phyloP scores from a whole-genome alignment of 1,139 yeast species.

The Yarrowia galli region DNA sequence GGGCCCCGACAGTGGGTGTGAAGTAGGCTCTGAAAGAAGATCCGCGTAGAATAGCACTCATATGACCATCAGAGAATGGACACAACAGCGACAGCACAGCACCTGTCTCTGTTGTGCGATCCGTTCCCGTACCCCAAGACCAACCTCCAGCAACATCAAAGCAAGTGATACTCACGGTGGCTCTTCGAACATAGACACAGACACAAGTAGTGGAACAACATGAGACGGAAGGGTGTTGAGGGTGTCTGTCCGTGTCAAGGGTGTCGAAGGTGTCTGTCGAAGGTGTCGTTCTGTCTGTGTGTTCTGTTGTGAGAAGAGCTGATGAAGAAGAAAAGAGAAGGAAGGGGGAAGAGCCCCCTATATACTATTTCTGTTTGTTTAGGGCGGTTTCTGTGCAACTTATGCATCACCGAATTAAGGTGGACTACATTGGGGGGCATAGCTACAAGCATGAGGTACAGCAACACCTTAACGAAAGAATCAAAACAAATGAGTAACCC shows the following conservation, averaged over 20 bases:
- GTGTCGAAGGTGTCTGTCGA: too few relatives aligned
- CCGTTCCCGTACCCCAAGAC: background rate
- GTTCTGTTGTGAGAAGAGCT: background rate
- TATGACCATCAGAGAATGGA: background rate
- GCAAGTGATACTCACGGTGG: background rate
- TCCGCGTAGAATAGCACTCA: too few relatives aligned
- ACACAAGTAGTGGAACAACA: background rate
- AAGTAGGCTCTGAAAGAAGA: too few relatives aligned
- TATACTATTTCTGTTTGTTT: too few relatives aligned
- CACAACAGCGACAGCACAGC: background rate
- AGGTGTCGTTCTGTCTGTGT: too few relatives aligned
- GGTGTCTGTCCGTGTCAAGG: too few relatives aligned
- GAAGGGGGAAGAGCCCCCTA: background rate
- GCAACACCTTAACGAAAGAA: too few relatives aligned
- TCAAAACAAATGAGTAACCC: too few relatives aligned
- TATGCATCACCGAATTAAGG: background rate
- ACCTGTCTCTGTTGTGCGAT: background rate
- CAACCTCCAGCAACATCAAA: background rate
- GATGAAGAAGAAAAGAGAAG: background rate
- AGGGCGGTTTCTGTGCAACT: too few relatives aligned
- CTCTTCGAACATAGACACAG: background rate
- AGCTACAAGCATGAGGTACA: background rate
- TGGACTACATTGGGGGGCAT: background rate
- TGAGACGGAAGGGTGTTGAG: background rate
- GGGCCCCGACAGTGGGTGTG: too few relatives aligned